Base-by-base conservation (phyloP, 371 early-diverging fungal species). In the Syncephalastrum racemosum region DNA sequence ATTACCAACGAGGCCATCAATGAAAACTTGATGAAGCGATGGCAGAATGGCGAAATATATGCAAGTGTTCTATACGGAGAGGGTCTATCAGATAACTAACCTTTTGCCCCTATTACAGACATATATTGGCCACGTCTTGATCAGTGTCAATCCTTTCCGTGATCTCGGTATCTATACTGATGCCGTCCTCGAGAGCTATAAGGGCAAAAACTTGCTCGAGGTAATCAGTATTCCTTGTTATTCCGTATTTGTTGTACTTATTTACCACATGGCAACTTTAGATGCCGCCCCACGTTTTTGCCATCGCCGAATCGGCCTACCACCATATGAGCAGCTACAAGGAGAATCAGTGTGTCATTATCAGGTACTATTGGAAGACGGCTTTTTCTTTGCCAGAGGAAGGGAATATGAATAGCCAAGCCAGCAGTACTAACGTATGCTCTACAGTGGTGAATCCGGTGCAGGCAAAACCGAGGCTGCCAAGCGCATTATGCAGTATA, bases 331-430 rank as follows among this genome's bases (percentile, higher is more conserved):
- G 94, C 50, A 90, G 89, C 44, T 96, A 97, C 80, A 95, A 93
- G 69, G 98, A 97, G 67, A 96, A 94, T 66, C 99, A 98, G 67
- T 97, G 98, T 80, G 93, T 97, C 59, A 98, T 98, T 56, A 97
- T 98, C 64, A 87, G 76, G 81, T 80, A 63, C 52, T 31, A 39
- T 18, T 18, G 18, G 13, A 20, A 8, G 14, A 22, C 13, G 18
- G 36, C 5, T 8, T 31, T 8, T 31, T 31, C 12, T 31, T 12
- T 0, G 10, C 10, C 0, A 10, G 14, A 27, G 10, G n/a, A 42
- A 6, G 27, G 40, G 23, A 41, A 23, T 67, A 14, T 80, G 71
- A 56, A 58, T 54, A 64, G 70, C 62, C 31, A 71, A 68, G 39
- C 70, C 15, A 27, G 27, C 14, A 73, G 60, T 41, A 39, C 15